phyloP scores from a whole-genome alignment of 2,329 filamentous ascomycete species.

The Colletotrichum euphorbiae region DNA sequence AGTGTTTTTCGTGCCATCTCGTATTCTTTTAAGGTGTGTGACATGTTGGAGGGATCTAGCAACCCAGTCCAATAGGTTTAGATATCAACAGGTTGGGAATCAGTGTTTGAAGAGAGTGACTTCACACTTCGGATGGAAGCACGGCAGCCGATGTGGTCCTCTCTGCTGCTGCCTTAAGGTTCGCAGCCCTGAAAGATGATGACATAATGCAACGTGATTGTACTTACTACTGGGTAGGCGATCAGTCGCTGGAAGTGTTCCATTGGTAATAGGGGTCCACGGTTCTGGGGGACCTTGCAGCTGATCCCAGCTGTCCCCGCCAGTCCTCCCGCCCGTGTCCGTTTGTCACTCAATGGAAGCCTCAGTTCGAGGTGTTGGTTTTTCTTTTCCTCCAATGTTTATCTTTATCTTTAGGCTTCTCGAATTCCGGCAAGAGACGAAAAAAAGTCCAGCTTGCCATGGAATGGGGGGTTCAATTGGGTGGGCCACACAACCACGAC shows the following conservation, averaged over 20 bases:
- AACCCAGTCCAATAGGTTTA: not conserved
- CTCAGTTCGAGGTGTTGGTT: no score
- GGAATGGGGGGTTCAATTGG: no score
- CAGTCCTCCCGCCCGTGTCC: no score
- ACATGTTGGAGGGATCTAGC: not conserved
- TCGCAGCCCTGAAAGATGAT: constrained; percentile 8
- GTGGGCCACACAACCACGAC: not conserved
- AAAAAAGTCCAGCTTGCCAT: no score
- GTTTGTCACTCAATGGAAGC: no score
- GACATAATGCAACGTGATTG: constrained; percentile 15
- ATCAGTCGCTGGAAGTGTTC: constrained; percentile 3
- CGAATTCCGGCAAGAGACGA: no score
- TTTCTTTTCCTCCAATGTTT: no score
- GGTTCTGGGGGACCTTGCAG: constrained; percentile 24
- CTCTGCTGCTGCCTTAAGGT: not conserved
- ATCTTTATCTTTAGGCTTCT: no score
- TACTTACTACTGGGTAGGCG: no score
- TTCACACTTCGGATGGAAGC: constrained; percentile 11
- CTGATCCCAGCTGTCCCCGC: constrained; percentile 5
- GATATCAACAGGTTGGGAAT: not conserved
- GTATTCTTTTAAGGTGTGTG: not conserved
- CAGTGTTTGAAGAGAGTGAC: constrained; percentile 7
- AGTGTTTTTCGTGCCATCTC: not conserved
- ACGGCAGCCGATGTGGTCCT: not conserved
- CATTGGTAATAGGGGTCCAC: constrained; percentile 25